These are phyloP conservation scores for Pythium apleroticum DNA, from an alignment of 352 stramenopile species.

Conservation along the genomic window DNA sequence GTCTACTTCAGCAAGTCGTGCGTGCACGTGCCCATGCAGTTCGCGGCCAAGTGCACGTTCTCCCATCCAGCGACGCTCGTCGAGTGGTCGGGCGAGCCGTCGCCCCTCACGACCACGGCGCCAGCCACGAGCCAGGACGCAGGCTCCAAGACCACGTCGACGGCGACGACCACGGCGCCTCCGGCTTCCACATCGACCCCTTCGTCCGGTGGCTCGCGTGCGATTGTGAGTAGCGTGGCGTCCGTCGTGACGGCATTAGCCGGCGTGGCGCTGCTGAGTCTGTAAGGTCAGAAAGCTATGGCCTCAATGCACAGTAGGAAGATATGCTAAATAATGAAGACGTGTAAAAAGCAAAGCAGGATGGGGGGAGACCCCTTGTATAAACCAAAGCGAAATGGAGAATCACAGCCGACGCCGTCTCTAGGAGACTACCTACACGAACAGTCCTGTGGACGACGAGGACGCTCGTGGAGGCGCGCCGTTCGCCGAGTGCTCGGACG, in stretches of 20 bases:
- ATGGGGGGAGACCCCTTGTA: not conserved
- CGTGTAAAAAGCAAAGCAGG: not conserved
- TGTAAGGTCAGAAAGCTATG: not conserved
- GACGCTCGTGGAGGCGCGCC: not conserved
- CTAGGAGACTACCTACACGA: constrained; percentile 13
- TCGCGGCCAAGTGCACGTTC: constrained; percentile 52
- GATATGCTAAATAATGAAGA: not conserved
- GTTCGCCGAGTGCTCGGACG: constrained; percentile 12
- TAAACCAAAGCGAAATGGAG: not conserved
- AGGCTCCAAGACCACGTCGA: constrained; percentile 10
- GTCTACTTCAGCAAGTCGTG: constrained; percentile 44
- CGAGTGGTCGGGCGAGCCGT: constrained; percentile 52
- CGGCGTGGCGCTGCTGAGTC: not conserved
- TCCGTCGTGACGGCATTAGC: not conserved
- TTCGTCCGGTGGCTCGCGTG: not conserved
- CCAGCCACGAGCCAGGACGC: not conserved
- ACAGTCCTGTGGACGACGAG: constrained; percentile 25
- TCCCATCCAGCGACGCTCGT: constrained; percentile 43
- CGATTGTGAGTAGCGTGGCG: not conserved
- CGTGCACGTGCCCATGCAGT: constrained; percentile 52
- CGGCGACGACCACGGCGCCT: not conserved
- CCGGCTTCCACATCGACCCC: not conserved
- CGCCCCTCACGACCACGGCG: constrained; percentile 15
- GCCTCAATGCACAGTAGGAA: not conserved
- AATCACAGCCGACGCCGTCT: not conserved